Percentiles rank a stretch among this genome's conserved stretches.
Conservation (phyloP, 208 protist genomes). For the Trypanosoma platydactyli region DNA sequence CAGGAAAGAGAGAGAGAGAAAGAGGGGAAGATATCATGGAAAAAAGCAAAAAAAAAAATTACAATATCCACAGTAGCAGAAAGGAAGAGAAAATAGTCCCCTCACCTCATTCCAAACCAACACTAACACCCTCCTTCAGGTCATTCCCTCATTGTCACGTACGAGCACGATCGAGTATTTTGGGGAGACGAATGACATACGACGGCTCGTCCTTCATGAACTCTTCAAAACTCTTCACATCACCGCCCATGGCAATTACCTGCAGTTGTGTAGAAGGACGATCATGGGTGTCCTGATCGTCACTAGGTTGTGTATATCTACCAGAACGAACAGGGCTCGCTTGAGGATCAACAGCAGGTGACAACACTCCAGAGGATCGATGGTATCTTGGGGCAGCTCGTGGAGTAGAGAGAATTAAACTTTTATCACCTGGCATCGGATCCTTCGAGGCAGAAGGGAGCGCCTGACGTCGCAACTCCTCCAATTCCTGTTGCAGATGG, state of each 20-base stretch:
- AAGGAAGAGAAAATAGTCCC: conserved; percentile 3
- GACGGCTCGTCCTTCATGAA: conserved; percentile 72
- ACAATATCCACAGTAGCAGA: background rate
- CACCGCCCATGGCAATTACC: background rate
- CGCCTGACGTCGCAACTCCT: conserved; percentile 8
- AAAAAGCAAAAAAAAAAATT: conserved; percentile 10
- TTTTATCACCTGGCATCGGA: background rate
- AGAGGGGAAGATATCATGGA: background rate
- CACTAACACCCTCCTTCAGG: background rate
- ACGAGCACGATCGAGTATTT: conserved; percentile 4
- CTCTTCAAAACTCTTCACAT: conserved; percentile 50
- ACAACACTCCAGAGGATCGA: conserved; percentile 7
- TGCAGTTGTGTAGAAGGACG: background rate
- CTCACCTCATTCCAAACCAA: background rate
- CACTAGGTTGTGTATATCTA: background rate
- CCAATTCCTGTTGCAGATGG: conserved; percentile 26
- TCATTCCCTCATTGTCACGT: background rate
- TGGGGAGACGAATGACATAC: conserved; percentile 45
- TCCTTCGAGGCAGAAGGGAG: conserved; percentile 1
- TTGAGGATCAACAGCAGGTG: conserved; percentile 12
- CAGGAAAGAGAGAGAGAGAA: conserved; percentile 6
- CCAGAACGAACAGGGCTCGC: conserved; percentile 10
- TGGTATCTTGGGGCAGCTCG: background rate
- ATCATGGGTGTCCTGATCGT: background rate
- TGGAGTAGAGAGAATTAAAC: conserved; percentile 11